Conservation (phyloP, 2,329 filamentous ascomycete species). For the Pyricularia pennisetigena region DNA sequence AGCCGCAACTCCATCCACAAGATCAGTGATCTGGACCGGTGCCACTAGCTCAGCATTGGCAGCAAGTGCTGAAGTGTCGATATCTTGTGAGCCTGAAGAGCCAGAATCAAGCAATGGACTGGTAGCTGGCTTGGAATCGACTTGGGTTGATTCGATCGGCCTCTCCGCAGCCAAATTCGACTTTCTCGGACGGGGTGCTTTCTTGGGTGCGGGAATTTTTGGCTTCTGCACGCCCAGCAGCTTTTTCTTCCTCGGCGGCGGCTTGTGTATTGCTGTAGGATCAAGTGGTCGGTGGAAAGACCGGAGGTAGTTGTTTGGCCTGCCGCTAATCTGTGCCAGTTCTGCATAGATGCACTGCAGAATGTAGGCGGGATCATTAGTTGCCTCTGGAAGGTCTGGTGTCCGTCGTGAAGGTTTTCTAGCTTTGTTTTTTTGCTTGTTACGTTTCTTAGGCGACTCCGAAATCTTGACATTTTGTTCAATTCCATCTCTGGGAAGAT, state of each 20-base stretch:
- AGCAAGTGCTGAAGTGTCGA: background rate
- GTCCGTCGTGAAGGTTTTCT: background rate
- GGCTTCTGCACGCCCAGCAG: background rate
- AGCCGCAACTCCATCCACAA: conserved; percentile 21
- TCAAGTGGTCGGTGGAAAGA: conserved; percentile 7
- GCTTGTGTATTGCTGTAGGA: background rate
- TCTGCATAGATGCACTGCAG: conserved; percentile 12
- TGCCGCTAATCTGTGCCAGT: conserved; percentile 22
- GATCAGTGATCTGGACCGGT: background rate
- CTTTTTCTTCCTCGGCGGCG: background rate
- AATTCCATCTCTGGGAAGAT: background rate
- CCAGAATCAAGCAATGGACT: background rate
- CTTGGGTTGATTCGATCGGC: background rate
- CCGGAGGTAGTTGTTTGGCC: conserved; percentile 11
- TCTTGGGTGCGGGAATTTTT: background rate
- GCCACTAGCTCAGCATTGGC: background rate
- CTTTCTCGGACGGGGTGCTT: background rate
- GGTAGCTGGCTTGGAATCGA: background rate
- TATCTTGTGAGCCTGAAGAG: background rate
- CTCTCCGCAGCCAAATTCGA: background rate
- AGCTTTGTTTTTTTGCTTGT: background rate
- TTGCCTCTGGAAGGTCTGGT: background rate
- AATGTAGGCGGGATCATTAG: background rate
- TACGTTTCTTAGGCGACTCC: background rate
- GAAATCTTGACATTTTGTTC: background rate